Evolutionary conservation across 306 rosid species (phyloP).

Genomic region (Luffa acutangula): DNA sequence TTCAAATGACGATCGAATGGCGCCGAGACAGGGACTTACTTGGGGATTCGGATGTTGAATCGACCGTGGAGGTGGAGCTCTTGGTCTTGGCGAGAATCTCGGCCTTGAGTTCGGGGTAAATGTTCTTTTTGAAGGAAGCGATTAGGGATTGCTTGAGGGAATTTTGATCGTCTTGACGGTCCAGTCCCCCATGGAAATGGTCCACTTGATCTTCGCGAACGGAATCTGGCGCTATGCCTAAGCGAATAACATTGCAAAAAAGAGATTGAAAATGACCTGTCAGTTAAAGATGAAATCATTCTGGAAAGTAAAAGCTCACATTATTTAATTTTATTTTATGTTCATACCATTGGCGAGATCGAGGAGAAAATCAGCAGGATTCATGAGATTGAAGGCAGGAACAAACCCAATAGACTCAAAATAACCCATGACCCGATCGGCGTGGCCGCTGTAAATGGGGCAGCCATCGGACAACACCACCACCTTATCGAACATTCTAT

Average conservation of each 20-base stretch:
- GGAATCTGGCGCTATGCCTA: conserved; percentile 69
- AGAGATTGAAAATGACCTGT: not conserved
- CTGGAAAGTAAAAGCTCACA: not conserved
- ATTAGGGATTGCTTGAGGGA: conserved; percentile 53
- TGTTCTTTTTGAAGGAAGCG: conserved; percentile 49
- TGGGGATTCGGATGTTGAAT: not conserved
- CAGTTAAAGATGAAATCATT: not conserved
- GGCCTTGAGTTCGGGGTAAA: conserved; percentile 58
- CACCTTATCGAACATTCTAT: conserved; percentile 77
- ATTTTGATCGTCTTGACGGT: conserved; percentile 41
- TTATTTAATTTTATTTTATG: not conserved
- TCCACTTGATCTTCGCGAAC: conserved; percentile 46
- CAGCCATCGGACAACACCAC: conserved; percentile 81
- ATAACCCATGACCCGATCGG: conserved; percentile 53
- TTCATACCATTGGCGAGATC: conserved; percentile 76
- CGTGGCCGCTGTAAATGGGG: conserved; percentile 76
- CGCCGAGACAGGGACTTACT: not conserved
- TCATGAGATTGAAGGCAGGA: conserved; percentile 46
- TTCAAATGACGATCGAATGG: not conserved
- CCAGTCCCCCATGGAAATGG: not conserved
- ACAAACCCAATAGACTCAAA: conserved; percentile 70
- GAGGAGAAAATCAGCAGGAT: conserved; percentile 84
- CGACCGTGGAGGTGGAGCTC: conserved; percentile 6
- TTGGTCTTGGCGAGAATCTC: conserved; percentile 37
- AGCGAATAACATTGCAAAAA: not conserved